Evolutionary conservation across 2,329 filamentous ascomycete genomes (phyloP).

Genomic region (Cladosporium sp.): DNA sequence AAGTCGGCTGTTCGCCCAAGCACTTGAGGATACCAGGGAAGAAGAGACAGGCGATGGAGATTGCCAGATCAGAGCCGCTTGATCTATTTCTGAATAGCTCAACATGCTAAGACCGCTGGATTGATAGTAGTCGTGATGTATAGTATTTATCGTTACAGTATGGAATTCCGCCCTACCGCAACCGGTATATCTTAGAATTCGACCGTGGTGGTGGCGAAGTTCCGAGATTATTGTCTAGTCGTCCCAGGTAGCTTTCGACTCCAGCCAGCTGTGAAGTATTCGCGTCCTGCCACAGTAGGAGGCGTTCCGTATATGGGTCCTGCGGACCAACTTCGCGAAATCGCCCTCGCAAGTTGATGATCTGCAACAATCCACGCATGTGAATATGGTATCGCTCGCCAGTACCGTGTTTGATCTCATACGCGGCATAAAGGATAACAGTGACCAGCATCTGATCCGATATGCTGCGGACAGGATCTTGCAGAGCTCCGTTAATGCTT

Average conservation of each 20-base stretch:
- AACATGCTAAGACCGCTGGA: no score
- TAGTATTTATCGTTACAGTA: no score
- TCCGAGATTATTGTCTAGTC: not conserved
- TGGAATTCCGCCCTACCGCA: not conserved
- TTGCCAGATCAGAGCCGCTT: no score
- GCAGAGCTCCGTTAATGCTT: conserved; percentile 20
- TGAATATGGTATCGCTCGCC: conserved; percentile 21
- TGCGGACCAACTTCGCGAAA: conserved; percentile 9
- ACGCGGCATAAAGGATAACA: conserved; percentile 20
- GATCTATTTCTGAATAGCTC: no score
- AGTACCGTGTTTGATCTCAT: conserved; percentile 22
- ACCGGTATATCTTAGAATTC: not conserved
- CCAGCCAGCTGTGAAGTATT: not conserved
- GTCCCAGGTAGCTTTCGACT: not conserved
- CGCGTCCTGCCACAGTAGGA: conserved; percentile 6
- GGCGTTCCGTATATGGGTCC: conserved; percentile 7
- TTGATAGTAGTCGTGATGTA: no score
- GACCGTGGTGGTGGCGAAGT: not conserved
- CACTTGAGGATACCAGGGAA: no score
- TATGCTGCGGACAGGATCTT: conserved; percentile 18
- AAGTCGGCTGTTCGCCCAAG: no score
- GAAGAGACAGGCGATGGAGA: no score
- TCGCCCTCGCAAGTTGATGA: conserved; percentile 21
- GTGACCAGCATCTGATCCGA: conserved; percentile 20
- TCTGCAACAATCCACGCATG: conserved; percentile 19